These are phyloP conservation scores for Hamiltosporidium magnivora DNA, from an alignment of 371 early-diverging fungal genomes.

Conservation along the genomic window DNA sequence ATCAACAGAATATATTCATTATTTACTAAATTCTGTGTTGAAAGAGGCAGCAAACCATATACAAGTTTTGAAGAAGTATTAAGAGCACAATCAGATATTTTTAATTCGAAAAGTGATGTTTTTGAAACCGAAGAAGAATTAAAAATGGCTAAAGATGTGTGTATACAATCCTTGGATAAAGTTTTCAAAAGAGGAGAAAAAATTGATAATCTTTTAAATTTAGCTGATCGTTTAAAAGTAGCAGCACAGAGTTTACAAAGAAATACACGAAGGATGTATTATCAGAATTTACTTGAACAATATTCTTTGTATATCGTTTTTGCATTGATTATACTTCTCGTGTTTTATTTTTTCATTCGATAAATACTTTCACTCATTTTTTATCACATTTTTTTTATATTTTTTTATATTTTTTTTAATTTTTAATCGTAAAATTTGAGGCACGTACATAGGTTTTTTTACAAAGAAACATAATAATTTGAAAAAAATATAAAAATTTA, in stretches of 20 bases:
- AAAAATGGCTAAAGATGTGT: background rate
- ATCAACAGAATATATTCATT: background rate
- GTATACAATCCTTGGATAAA: background rate
- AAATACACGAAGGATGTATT: background rate
- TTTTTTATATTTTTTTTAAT: no score
- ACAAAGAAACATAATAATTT: no score
- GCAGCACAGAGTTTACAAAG: background rate
- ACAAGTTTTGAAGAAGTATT: background rate
- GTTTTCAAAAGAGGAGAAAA: background rate
- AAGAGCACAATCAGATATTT: background rate
- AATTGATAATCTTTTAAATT: background rate
- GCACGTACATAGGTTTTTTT: no score
- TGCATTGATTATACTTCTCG: background rate
- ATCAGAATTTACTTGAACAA: background rate
- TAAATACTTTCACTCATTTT: no score
- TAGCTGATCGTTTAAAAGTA: background rate
- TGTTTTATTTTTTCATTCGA: background rate
- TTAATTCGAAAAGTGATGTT: background rate
- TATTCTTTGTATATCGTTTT: background rate
- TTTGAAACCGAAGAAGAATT: background rate
- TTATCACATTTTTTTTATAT: no score
- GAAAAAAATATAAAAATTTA: no score
- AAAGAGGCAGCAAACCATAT: background rate
- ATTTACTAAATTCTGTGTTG: background rate
- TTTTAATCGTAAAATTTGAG: no score